A percentile compares a stretch with the other conserved stretches of the same genome.
These are phyloP conservation scores for Clarireedia paspali DNA, from an alignment of 2,329 filamentous ascomycete genomes.

Conservation along the genomic window DNA sequence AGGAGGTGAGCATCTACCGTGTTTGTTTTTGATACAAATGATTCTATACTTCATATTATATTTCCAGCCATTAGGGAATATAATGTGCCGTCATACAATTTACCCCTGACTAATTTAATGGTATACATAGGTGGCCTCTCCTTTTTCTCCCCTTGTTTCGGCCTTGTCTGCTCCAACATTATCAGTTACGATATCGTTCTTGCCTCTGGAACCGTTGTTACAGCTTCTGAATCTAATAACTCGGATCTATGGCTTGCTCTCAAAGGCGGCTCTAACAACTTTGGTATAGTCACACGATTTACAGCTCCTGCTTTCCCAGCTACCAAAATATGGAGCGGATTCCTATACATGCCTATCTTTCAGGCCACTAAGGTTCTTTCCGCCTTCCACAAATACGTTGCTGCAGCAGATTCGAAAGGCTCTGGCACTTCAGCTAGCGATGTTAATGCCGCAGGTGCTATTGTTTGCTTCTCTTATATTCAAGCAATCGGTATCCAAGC, in stretches of 20 bases:
- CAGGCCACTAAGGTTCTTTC: constrained; percentile 21
- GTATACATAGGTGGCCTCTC: constrained; percentile 13
- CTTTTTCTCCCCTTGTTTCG: constrained; percentile 15
- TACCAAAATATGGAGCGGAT: constrained; percentile 30
- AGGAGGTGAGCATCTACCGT: constrained; percentile 14
- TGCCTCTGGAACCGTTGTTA: constrained; percentile 9
- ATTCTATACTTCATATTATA: neutral
- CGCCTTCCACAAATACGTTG: constrained; percentile 22
- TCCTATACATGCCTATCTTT: constrained; percentile 26
- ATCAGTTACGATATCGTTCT: constrained; percentile 15
- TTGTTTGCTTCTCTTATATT: constrained; percentile 26
- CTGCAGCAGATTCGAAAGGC: constrained; percentile 1
- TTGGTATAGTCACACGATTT: constrained; percentile 13
- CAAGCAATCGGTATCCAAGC: constrained; percentile 22
- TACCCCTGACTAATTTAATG: neutral
- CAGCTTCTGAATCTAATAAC: constrained; percentile 6
- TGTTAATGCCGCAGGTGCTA: constrained; percentile 22
- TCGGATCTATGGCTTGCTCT: too few species aligned
- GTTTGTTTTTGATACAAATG: neutral
- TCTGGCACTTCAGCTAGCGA: constrained; percentile 11
- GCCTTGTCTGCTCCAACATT: constrained; percentile 16
- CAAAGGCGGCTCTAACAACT: constrained; percentile 11
- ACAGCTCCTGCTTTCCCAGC: constrained; percentile 8
- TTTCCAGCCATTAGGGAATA: constrained; percentile 22
- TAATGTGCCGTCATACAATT: constrained; percentile 39